These are phyloP conservation scores for Cyanidioschyzon merolae DNA, from an alignment of 23 red algal genomes.

Conservation along the genomic window DNA sequence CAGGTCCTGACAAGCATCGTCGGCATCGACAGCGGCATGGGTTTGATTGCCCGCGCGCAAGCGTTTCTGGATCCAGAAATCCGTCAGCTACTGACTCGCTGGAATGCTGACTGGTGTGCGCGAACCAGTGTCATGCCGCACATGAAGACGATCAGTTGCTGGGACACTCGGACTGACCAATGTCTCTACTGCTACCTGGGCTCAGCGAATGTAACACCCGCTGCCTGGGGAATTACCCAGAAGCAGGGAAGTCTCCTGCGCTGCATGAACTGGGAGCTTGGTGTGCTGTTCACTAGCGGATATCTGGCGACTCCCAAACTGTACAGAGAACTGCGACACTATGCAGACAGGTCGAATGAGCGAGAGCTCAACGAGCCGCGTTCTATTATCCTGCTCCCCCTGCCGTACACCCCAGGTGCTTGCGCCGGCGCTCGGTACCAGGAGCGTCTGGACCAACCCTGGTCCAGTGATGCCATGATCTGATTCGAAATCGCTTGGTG, in stretches of 20 bases:
- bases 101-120: slow-evolving; percentile 14
- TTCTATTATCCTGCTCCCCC: background rate
- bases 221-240: background rate
- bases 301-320: background rate
- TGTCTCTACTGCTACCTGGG: slow-evolving; percentile 24
- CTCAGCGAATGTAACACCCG: background rate
- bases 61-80: background rate
- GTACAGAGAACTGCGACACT: background rate
- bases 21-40: slow-evolving; percentile 4
- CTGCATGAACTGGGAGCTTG: slow-evolving; percentile 16
- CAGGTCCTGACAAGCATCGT: slow-evolving; percentile 2
- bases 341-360: background rate
- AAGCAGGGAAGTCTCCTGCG: background rate
- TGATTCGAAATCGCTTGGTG: too few species aligned
- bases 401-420: background rate
- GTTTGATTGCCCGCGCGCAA: slow-evolving; percentile 1
- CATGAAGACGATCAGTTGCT: slow-evolving; percentile 23
- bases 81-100: background rate
- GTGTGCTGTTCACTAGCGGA: background rate
- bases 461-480: background rate
- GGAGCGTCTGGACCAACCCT: background rate
- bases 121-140: slow-evolving; percentile 11
- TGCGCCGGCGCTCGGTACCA: background rate
- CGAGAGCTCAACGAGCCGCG: background rate
- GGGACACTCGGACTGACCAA: background rate